phyloP scores from a whole-genome alignment of 345 rosid species.

The Cardamine occulta region DNA sequence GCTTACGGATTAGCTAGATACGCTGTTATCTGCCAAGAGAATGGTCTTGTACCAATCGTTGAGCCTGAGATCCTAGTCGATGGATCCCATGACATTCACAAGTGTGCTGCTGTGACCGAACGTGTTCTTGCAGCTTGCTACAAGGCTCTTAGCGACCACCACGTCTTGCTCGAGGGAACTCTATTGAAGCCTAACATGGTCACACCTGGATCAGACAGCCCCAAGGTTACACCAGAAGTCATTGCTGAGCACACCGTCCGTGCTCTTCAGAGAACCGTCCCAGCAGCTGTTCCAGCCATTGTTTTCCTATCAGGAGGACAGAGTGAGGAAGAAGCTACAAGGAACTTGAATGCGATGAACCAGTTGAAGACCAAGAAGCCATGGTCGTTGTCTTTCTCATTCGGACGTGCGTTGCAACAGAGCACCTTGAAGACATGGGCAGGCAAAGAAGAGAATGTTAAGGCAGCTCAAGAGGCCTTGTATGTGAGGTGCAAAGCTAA shows the following conservation, averaged over 20 bases:
- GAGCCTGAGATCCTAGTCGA: conserved; percentile 98
- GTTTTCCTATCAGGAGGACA: conserved; percentile 92
- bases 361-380: conserved; percentile 89
- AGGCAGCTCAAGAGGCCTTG: conserved; percentile 70
- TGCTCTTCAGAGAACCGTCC: conserved; percentile 85
- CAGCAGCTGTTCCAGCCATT: conserved; percentile 90
- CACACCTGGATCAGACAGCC: conserved; percentile 86
- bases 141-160: conserved; percentile 95
- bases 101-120: conserved; percentile 85
- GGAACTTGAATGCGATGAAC: conserved; percentile 95
- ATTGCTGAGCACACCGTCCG: conserved; percentile 86
- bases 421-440: conserved; percentile 96
- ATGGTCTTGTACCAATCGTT: conserved; percentile 91
- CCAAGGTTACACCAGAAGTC: conserved; percentile 80
- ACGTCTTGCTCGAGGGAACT: conserved; percentile 92
- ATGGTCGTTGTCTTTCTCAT: conserved; percentile 90
- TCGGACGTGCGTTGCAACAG: conserved; percentile 95
- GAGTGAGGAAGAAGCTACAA: conserved; percentile 93
- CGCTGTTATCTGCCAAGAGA: conserved; percentile 93
- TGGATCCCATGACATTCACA: conserved; percentile 84
- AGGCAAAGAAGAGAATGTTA: conserved; percentile 79
- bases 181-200: conserved; percentile 99
- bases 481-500: conserved; percentile 86
- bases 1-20: conserved; percentile 58
- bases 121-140: conserved; percentile 94